Conservation (phyloP, 768 basidiomycete species). For the Suillus paluster region DNA sequence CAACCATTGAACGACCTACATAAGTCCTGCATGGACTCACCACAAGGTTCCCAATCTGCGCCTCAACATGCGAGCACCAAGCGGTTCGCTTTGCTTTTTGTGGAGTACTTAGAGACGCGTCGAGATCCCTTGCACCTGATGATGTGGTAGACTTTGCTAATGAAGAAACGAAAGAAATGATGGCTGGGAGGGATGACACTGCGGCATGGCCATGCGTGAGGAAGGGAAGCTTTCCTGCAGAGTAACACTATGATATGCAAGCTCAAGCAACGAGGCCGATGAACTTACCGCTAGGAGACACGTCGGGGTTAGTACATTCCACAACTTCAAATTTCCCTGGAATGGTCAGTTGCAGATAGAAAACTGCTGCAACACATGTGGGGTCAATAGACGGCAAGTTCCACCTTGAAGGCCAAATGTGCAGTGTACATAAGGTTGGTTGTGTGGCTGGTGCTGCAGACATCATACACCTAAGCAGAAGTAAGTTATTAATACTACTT, state of each 20-base stretch:
- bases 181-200: constrained; percentile 59
- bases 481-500: background rate
- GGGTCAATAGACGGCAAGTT: constrained; percentile 70
- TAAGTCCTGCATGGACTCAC: constrained; percentile 46
- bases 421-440: constrained; percentile 37
- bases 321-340: constrained; percentile 69
- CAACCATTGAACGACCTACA: constrained; percentile 11
- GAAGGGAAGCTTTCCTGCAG: constrained; percentile 72
- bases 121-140: constrained; percentile 47
- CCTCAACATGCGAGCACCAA: constrained; percentile 68
- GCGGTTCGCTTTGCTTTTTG: constrained; percentile 63
- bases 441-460: constrained; percentile 12
- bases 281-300: constrained; percentile 71
- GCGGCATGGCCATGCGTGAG: constrained; percentile 59
- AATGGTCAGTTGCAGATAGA: constrained; percentile 70
- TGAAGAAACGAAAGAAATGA: constrained; percentile 66
- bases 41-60: constrained; percentile 69
- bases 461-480: constrained; percentile 18
- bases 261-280: background rate
- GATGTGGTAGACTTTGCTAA: constrained; percentile 42
- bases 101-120: constrained; percentile 46
- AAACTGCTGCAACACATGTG: constrained; percentile 61
- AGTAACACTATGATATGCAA: background rate
- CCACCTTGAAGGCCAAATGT: constrained; percentile 77
- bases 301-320: constrained; percentile 69